phyloP scores from a whole-genome alignment of 2,329 filamentous ascomycete species.

The Trichothecium sympodiale region DNA sequence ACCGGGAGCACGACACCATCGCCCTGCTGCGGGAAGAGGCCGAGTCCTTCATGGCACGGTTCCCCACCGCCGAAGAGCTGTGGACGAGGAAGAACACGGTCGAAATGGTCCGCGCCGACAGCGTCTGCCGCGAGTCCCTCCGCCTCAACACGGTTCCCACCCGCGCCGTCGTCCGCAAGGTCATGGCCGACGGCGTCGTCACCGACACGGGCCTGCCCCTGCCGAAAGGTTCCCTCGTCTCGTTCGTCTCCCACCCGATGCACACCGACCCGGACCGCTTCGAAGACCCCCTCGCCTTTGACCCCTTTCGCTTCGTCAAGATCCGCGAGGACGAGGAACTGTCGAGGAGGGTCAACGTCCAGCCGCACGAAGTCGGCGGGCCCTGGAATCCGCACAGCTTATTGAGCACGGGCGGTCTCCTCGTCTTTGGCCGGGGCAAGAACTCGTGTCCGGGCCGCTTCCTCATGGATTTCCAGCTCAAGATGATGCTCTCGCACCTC shows the following conservation, averaged over 20 bases:
- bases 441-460: constrained; percentile 28
- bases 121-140: constrained; percentile 29
- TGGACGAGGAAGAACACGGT: constrained; percentile 28
- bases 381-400: constrained; percentile 9
- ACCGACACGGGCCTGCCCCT: constrained; percentile 21
- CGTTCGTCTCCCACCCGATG: constrained; percentile 19
- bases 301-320: constrained; percentile 29
- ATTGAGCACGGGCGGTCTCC: constrained; percentile 18
- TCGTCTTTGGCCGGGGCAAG: constrained; percentile 25
- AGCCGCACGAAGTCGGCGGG: not conserved
- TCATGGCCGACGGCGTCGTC: constrained; percentile 15
- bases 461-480: constrained; percentile 25
- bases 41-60: constrained; percentile 14
- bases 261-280: constrained; percentile 19
- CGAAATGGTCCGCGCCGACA: constrained; percentile 27
- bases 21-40: constrained; percentile 25
- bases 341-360: not conserved
- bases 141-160: constrained; percentile 7
- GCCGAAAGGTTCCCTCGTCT: constrained; percentile 20
- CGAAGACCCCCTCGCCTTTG: constrained; percentile 23
- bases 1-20: constrained; percentile 25
- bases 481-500: constrained; percentile 22
- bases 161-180: constrained; percentile 13
- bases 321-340: not conserved
- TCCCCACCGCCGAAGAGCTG: constrained; percentile 6